Base-by-base conservation (phyloP, 495 filamentous ascomycete genomes). In the Hyphodiscus hymeniophilus region DNA sequence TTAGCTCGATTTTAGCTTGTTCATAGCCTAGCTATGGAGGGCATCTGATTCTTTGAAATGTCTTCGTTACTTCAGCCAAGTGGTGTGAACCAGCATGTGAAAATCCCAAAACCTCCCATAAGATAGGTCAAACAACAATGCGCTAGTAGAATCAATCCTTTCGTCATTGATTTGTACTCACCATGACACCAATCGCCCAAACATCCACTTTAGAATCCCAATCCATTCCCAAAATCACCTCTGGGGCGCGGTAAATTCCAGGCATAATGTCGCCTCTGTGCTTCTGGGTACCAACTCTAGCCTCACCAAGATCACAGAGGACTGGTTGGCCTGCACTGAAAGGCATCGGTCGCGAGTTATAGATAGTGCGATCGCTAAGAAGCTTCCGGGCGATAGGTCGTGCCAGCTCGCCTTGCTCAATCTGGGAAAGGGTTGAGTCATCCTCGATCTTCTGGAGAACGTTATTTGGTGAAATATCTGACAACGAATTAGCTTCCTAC, bases 151-250 rank as follows among this genome's bases (percentile, higher is more conserved):
- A 52, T 52, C 11, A 46, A 45, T 26, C 35, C n/a, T 44, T 48
- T 54, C 39, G 45, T 54, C 23, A 43, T 47, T 47, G 35, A 42
- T 44, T 49, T 43, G 48, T 34, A 58, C 62, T 63, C 58, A 70
- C 70, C 61, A 72, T 60, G n/a, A 65, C 59, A 39, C 66, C 70
- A 58, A 59, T 42, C 48, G 64, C 66, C 71, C 68, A 76, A 39
- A 74, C 68, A 57, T 74, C 69, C 12, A 67, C 50, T 36, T 50
- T 54, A 47, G 50, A 61, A 54, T 61, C 42, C 71, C 70, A 76
- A 47, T 60, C 60, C 54, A 60, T 65, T 22, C 65, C 63, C n/a
- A 72, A 52, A 38, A 72, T 64, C 8, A 72, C 60, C 56, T 76
- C 70, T 36, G 70, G 71, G 6, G 66, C 67, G 22, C 64, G 62